Percentiles rank a stretch among this genome's conserved stretches.
Conservation (phyloP, 768 basidiomycete genomes). For the Tulasnella sp. region DNA sequence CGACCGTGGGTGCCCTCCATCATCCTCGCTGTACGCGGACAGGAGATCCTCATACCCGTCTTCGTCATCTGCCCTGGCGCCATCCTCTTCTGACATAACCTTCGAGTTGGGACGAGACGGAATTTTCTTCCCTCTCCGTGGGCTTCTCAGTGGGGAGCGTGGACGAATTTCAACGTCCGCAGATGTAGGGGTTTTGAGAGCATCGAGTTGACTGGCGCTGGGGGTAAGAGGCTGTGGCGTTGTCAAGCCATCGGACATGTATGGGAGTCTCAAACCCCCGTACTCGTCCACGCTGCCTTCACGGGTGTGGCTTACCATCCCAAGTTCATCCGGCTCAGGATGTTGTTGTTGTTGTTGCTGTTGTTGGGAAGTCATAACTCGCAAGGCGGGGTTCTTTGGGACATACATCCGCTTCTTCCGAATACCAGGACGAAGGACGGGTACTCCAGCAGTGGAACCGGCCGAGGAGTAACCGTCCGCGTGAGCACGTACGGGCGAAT, state of each 20-base stretch:
- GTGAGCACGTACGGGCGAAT: background rate
- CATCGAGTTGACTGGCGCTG: background rate
- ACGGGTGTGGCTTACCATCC: background rate
- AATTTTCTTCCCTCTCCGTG: conserved; percentile 15
- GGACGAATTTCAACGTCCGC: background rate
- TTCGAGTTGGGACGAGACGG: conserved; percentile 9
- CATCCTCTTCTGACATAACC: conserved; percentile 28
- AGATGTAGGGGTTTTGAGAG: conserved; percentile 18
- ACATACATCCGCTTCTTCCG: conserved; percentile 19
- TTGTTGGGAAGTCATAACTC: conserved; percentile 5
- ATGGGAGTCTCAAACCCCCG: background rate
- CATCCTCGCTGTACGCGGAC: conserved; percentile 28
- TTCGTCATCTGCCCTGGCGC: conserved; percentile 29
- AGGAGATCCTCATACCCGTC: conserved; percentile 27
- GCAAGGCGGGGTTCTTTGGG: background rate
- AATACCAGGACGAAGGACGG: background rate
- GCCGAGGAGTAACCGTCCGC: conserved; percentile 23
- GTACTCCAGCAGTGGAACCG: background rate
- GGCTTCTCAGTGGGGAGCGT: conserved; percentile 11
- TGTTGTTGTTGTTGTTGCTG: too few relatives aligned
- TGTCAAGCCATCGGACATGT: background rate
- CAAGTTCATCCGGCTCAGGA: conserved; percentile 10
- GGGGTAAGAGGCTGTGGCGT: background rate
- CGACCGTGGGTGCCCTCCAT: background rate
- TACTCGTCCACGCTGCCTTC: conserved; percentile 4